Conservation (phyloP, 2,329 filamentous ascomycete species). For the Stagonosporopsis cucurbitacearum region DNA sequence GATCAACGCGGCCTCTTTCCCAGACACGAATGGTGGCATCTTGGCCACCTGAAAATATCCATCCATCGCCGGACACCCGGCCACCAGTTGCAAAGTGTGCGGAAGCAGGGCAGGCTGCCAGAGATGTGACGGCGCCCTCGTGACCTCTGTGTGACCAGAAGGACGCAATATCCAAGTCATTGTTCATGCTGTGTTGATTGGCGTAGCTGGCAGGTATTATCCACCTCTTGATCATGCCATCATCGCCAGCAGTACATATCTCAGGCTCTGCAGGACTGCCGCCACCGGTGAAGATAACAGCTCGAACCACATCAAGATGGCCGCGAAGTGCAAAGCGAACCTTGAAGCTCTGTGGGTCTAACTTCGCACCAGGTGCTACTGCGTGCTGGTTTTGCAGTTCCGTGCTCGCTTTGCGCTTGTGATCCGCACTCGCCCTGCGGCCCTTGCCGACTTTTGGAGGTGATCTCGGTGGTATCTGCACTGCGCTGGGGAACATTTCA, state of each 20-base stretch:
- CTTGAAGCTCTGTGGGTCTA: conserved; percentile 82
- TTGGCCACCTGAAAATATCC: conserved; percentile 98
- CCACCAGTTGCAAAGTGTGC: conserved; percentile 90
- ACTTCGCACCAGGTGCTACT: conserved; percentile 55
- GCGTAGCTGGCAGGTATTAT: conserved; percentile 86
- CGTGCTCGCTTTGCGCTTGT: conserved; percentile 65
- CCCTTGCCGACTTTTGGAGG: conserved; percentile 71
- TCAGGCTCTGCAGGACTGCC: conserved; percentile 95
- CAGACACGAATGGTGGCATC: conserved; percentile 93
- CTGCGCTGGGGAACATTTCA: conserved; percentile 84
- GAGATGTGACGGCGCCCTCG: conserved; percentile 82
- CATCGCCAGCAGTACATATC: conserved; percentile 94
- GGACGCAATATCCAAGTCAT: conserved; percentile 87
- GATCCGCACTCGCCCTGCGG: conserved; percentile 77
- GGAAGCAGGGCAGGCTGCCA: conserved; percentile 86
- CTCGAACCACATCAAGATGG: conserved; percentile 90
- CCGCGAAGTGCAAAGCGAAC: conserved; percentile 90
- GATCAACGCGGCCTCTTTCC: conserved; percentile 92
- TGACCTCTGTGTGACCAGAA: conserved; percentile 97
- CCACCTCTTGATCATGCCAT: conserved; percentile 96
- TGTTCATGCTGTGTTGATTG: conserved; percentile 65
- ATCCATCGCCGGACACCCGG: conserved; percentile 87
- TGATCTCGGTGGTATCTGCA: conserved; percentile 78
- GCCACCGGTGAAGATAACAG: conserved; percentile 95
- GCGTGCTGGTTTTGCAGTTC: conserved; percentile 66